These are phyloP conservation scores for Lepidium aucheri DNA, from an alignment of 345 rosid species.

Conservation along the genomic window DNA sequence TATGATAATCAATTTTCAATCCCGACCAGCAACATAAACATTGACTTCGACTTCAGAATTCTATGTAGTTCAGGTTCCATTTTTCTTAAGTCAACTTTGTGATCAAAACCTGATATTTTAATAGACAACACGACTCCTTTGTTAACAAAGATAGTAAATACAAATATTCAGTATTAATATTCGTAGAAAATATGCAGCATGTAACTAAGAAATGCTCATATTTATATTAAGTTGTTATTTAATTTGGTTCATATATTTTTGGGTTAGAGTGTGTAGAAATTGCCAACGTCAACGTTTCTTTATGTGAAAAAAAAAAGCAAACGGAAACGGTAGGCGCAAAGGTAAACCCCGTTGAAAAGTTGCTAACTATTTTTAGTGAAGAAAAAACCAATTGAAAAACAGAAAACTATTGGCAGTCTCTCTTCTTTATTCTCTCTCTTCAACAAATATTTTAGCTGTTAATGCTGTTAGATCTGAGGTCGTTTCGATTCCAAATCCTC, in stretches of 20 bases:
- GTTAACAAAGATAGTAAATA: no score
- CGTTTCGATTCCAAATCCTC: constrained; percentile 5
- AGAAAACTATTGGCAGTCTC: neutral
- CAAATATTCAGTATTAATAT: neutral
- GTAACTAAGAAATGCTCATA: neutral
- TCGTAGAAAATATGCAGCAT: neutral
- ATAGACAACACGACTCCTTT: no score
- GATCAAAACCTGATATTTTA: no score
- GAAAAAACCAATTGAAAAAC: neutral
- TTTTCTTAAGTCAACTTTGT: no score
- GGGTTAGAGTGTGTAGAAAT: neutral
- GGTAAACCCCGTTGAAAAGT: constrained; percentile 20
- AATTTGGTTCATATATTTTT: neutral
- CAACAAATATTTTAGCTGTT: neutral
- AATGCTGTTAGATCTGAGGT: constrained; percentile 8
- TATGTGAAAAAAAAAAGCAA: neutral
- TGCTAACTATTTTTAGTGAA: neutral
- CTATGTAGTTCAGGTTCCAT: neutral
- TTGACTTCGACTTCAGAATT: neutral
- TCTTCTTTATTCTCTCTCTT: neutral
- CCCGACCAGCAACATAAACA: neutral
- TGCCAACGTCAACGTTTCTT: constrained; percentile 17
- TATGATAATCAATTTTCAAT: neutral
- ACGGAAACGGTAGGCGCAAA: constrained; percentile 29
- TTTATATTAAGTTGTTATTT: neutral